A percentile compares a stretch with the other conserved stretches of the same genome.
Evolutionary conservation across 2,329 filamentous ascomycete genomes (phyloP).

Genomic region (Aureobasidium lini): DNA sequence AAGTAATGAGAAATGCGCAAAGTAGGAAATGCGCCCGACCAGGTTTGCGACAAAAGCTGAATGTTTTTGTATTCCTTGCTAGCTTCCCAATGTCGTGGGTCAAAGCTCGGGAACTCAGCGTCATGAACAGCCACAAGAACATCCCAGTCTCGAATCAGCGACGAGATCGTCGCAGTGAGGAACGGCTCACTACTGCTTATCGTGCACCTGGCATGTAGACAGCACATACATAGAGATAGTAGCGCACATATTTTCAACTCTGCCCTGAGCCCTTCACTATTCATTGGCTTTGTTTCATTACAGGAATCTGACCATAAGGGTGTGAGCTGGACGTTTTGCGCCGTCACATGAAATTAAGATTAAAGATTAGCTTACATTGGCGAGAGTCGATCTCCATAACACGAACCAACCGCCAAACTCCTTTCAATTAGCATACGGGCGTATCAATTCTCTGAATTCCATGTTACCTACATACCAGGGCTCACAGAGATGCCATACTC

Average conservation of each 20-base stretch:
- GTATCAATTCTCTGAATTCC: no score
- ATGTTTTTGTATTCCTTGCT: constrained; percentile 13
- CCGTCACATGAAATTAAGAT: constrained; percentile 6
- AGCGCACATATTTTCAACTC: not conserved
- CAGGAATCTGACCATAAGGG: not conserved
- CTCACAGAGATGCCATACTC: no score
- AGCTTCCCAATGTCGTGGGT: not conserved
- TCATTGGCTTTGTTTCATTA: not conserved
- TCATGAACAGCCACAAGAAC: not conserved
- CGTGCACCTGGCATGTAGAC: not conserved
- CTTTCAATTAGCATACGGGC: not conserved
- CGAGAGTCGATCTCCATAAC: constrained; percentile 1
- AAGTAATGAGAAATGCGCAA: not conserved
- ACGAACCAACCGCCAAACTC: not conserved
- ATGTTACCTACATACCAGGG: no score
- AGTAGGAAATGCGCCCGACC: not conserved
- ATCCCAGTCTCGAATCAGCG: not conserved
- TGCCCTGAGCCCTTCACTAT: not conserved
- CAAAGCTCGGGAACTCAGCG: constrained; percentile 5
- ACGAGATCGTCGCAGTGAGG: not conserved
- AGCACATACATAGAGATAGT: not conserved
- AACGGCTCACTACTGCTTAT: not conserved
- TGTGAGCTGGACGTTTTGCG: not conserved
- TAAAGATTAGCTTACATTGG: constrained; percentile 4
- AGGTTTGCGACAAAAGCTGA: not conserved